These are phyloP conservation scores for Zizania palustris DNA, from an alignment of 202 grass and related monocot species.

Conservation along the genomic window DNA sequence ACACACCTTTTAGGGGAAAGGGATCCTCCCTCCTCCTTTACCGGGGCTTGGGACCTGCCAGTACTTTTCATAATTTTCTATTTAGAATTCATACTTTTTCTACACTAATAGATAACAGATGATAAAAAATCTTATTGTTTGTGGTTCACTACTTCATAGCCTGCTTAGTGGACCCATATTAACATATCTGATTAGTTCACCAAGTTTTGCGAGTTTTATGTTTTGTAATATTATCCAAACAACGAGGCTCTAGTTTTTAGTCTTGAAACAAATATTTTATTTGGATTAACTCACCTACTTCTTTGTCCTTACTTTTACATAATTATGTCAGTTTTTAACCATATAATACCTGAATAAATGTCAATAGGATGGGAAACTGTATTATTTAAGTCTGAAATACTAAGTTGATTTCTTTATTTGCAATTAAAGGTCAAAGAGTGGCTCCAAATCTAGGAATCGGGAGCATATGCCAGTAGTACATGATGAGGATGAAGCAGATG, in stretches of 20 bases:
- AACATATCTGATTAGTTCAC: not conserved
- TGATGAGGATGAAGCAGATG: conserved; percentile 94
- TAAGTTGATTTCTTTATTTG: conserved; percentile 35
- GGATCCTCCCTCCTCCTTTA: too few species aligned
- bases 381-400: not conserved
- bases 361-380: conserved; percentile 11
- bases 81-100: not conserved
- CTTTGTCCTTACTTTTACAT: conserved; percentile 9
- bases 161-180: not conserved
- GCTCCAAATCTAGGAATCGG: conserved; percentile 91
- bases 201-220: not conserved
- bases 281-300: conserved; percentile 4
- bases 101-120: conserved; percentile 13
- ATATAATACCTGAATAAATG: conserved; percentile 21
- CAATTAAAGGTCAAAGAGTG: conserved; percentile 91
- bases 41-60: too few species aligned
- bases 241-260: not conserved
- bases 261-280: not conserved
- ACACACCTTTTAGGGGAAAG: too few species aligned
- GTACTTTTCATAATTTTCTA: too few species aligned
- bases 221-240: conserved; percentile 19
- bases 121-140: conserved; percentile 28
- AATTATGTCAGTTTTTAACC: conserved; percentile 6
- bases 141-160: not conserved
- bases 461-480: conserved; percentile 84